These are phyloP conservation scores for Entrophospora sp. DNA, from an alignment of 192 early-diverging fungal genomes.

Conservation along the genomic window DNA sequence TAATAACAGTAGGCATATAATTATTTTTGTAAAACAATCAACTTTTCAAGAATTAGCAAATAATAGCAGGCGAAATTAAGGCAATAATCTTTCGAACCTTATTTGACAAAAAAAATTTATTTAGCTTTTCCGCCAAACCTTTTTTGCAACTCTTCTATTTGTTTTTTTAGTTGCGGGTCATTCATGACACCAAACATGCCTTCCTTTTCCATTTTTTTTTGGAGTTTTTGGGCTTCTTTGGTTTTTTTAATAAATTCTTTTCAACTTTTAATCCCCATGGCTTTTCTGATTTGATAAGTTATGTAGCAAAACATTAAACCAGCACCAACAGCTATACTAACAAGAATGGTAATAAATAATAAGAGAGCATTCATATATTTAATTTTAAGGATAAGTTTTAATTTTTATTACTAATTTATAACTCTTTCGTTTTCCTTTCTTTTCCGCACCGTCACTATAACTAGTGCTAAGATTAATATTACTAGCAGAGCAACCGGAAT, in stretches of 20 bases:
- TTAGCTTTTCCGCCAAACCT: conserved; percentile 5
- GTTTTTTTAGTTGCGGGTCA: conserved; percentile 6
- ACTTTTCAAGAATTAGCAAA: neutral
- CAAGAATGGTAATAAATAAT: neutral
- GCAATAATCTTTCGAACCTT: neutral
- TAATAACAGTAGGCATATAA: conserved; percentile 1
- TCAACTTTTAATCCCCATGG: conserved; percentile 3
- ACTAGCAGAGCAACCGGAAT: too few species aligned
- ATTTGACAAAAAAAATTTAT: neutral
- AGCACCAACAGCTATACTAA: neutral
- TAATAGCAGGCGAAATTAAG: neutral
- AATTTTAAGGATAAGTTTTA: too few species aligned
- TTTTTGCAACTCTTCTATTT: conserved; percentile 1
- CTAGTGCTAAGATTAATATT: too few species aligned
- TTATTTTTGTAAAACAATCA: neutral
- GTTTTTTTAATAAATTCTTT: neutral
- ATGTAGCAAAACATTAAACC: neutral
- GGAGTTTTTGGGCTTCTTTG: neutral
- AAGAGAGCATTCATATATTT: neutral
- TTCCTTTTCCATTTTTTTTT: conserved; percentile 8
- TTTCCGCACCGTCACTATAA: too few species aligned
- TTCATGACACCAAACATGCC: neutral
- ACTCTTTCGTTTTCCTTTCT: too few species aligned
- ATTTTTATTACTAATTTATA: too few species aligned
- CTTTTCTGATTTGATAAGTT: neutral